A percentile compares a stretch with the other conserved stretches of the same genome.
phyloP scores from a whole-genome alignment of 202 grass and related monocot genomes.

The Zoysia matrella region DNA sequence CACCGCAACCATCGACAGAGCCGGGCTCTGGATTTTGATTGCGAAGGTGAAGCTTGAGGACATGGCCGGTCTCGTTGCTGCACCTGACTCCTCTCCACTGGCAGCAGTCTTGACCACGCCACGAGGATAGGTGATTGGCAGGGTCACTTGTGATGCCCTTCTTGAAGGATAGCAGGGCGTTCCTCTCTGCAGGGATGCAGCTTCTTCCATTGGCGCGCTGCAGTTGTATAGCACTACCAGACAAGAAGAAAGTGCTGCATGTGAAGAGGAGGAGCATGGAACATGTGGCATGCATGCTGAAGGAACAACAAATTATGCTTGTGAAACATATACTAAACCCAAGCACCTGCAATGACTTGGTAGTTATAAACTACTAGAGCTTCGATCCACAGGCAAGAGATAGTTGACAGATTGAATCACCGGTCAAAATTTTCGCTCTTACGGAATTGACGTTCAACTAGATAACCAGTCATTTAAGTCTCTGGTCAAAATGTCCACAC shows the following conservation, averaged over 20 bases:
- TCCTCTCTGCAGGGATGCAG: constrained; percentile 34
- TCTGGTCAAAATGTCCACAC: too few relatives aligned
- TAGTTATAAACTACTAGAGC: too few relatives aligned
- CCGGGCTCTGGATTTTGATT: neutral
- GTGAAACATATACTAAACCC: too few relatives aligned
- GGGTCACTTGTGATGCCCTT: constrained; percentile 8
- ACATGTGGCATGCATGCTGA: neutral
- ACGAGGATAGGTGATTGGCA: constrained; percentile 28
- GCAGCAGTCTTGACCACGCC: constrained; percentile 46
- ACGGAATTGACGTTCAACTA: too few relatives aligned
- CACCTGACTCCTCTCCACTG: constrained; percentile 46
- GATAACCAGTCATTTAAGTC: too few relatives aligned
- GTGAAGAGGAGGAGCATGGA: neutral
- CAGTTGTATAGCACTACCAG: neutral
- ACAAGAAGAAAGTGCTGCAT: neutral
- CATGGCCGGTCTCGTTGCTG: constrained; percentile 39
- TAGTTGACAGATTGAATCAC: too few relatives aligned
- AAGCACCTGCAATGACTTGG: too few relatives aligned
- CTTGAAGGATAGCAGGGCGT: constrained; percentile 46
- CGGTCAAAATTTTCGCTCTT: too few relatives aligned
- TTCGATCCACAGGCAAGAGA: too few relatives aligned
- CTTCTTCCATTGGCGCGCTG: neutral
- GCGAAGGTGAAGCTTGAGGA: constrained; percentile 41
- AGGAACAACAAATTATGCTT: neutral
- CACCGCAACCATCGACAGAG: rapidly evolving